Evolutionary conservation across 371 early-diverging fungal genomes (phyloP).

Genomic region (Lichtheimia ornata): DNA sequence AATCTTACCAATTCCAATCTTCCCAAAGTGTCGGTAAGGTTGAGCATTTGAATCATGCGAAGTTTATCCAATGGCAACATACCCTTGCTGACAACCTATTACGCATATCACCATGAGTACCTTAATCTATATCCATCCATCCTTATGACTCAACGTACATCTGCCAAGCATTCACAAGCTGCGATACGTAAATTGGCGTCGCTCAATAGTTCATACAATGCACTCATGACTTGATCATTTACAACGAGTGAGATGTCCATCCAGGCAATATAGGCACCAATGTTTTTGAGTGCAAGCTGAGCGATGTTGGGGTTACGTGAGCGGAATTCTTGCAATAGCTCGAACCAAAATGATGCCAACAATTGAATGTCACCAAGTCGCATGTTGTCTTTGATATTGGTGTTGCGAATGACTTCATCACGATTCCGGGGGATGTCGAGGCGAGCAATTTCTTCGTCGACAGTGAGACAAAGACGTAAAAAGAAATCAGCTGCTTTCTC

Average conservation of each 20-base stretch:
- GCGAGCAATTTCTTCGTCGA: conserved; percentile 92
- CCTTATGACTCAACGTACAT: conserved; percentile 30
- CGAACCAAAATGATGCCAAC: conserved; percentile 81
- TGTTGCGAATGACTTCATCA: conserved; percentile 76
- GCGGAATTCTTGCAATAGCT: conserved; percentile 60
- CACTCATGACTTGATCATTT: conserved; percentile 78
- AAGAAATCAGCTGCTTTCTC: conserved; percentile 77
- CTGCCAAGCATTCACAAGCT: conserved; percentile 82
- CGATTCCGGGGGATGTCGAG: conserved; percentile 71
- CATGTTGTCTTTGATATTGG: conserved; percentile 90
- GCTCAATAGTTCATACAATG: conserved; percentile 73
- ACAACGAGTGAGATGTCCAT: conserved; percentile 92
- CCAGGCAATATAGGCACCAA: conserved; percentile 82
- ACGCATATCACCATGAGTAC: too few relatives aligned
- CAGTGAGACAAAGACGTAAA: conserved; percentile 75
- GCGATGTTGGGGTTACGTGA: conserved; percentile 57
- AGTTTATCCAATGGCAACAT: conserved; percentile 90
- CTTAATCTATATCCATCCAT: too few relatives aligned
- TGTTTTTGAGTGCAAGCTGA: conserved; percentile 62
- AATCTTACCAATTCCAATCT: conserved; percentile 52
- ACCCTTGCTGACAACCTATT: conserved; percentile 82
- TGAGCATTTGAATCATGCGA: conserved; percentile 78
- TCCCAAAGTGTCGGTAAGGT: conserved; percentile 66
- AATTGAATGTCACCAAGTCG: conserved; percentile 78
- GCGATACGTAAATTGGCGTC: conserved; percentile 62